These are phyloP conservation scores for Pulveroboletus sp. DNA, from an alignment of 768 basidiomycete species.

Conservation along the genomic window DNA sequence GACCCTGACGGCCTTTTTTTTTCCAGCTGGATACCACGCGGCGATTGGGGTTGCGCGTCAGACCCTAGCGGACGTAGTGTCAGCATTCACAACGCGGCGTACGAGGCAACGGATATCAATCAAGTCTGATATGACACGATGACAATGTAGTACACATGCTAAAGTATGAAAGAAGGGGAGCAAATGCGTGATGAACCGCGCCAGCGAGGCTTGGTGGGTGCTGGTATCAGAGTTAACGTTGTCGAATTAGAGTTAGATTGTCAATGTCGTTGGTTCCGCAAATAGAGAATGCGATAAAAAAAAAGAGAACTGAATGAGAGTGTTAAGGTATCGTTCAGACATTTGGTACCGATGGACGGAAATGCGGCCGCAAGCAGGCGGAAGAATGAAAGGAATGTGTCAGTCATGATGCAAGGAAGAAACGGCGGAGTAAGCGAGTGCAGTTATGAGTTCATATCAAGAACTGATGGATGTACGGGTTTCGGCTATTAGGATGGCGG, in stretches of 20 bases:
- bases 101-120: conserved; percentile 38
- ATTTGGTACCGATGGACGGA: conserved; percentile 24
- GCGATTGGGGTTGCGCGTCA: conserved; percentile 93
- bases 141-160: conserved; percentile 22
- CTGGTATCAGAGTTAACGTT: conserved; percentile 27
- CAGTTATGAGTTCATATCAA: conserved; percentile 19
- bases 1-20: conserved; percentile 11
- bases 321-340: conserved; percentile 35
- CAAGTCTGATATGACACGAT: conserved; percentile 14
- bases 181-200: conserved; percentile 17
- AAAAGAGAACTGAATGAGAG: conserved; percentile 25
- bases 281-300: conserved; percentile 37
- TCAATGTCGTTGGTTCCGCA: conserved; percentile 31
- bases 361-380: conserved; percentile 19
- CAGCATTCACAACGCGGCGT: conserved; percentile 92
- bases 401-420: conserved; percentile 26
- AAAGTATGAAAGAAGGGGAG: conserved; percentile 4
- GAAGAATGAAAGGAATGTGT: conserved; percentile 30
- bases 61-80: conserved; percentile 97
- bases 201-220: conserved; percentile 16
- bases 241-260: conserved; percentile 26
- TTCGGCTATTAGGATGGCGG: conserved; percentile 18
- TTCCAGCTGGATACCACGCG: conserved; percentile 84
- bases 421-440: conserved; percentile 27
- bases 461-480: conserved; percentile 21